Base-by-base conservation (phyloP, 352 stramenopile genomes). In the Saprolegnia parasitica region DNA sequence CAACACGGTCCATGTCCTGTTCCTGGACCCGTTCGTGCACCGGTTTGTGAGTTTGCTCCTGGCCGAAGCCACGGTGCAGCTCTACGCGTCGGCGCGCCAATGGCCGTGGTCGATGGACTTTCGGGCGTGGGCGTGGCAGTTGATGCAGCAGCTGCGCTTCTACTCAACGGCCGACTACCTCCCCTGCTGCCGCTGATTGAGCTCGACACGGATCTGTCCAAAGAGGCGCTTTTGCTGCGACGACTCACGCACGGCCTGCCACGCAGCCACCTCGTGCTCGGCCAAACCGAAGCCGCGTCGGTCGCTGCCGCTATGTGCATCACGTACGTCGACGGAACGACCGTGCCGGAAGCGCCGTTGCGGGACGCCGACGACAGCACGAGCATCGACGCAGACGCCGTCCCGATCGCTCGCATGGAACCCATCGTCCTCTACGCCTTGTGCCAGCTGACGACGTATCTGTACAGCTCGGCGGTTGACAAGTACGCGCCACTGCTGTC, bases 361-460 rank as follows among this genome's bases (percentile, higher is more conserved):
- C 52, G n/a, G 35, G 64, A 52, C 10, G 47, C 46, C n/a, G 64
- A 67, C 39, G 71, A 68, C 58, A 67, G 65, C 4, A 72, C 74
- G 23, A 21, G 66, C 0, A 65, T 39, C 11, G 73, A 76, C 52
- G 71, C 68, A 18, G 73, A 81, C 9, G 68, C 77, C 1, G 72
- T 80, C 15, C 76, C 78, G 8, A 81, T 80, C 37, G 84, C 85
- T 0, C 81, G 79, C 66, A 81, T 78, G 49, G 85, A 95, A 55
- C 85, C 87, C 18, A 93, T 95, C 65, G 87, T 95, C 5, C 84
- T 86, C 3, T 95, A 95, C 71, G 76, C 89, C 4, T 81, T 95
- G n/a, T 93, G 85, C 42, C 87, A 95, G 71, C 78, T 87, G 56
- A 88, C 83, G 46, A 87, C 80, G 1, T 91, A 91, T 49, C 55